Conservation (phyloP, 306 rosid genomes). For the barrel medic (Medicago truncatula) region MtrunA17r5.0-ANR NC_053044.1:48058001-48058500, state of each 20-base stretch:
- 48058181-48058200: slow-evolving; percentile 32
- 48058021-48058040: slow-evolving; percentile 29
- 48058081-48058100: slow-evolving; percentile 38
- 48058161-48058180: slow-evolving; percentile 24
- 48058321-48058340: not conserved
- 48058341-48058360: slow-evolving; percentile 19
- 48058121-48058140: slow-evolving; percentile 48
- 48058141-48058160: slow-evolving; percentile 36
- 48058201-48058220: slow-evolving; percentile 38
- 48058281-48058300: slow-evolving; percentile 7
- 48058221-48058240: not conserved
- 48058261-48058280: slow-evolving; percentile 21
- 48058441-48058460: not conserved
- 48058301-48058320: slow-evolving; percentile 26
- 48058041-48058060: slow-evolving; percentile 27
- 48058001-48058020: slow-evolving; percentile 21
- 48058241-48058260: not conserved
- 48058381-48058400: not conserved
- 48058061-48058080: slow-evolving; percentile 24
- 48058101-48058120: slow-evolving; percentile 42
- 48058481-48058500: not conserved
- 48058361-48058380: not conserved
- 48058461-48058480: not conserved
- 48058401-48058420: not conserved
- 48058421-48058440: not conserved